Conservation (phyloP, 1,284 basidiomycete genomes). For the Ceratobasidium sp. region DNA sequence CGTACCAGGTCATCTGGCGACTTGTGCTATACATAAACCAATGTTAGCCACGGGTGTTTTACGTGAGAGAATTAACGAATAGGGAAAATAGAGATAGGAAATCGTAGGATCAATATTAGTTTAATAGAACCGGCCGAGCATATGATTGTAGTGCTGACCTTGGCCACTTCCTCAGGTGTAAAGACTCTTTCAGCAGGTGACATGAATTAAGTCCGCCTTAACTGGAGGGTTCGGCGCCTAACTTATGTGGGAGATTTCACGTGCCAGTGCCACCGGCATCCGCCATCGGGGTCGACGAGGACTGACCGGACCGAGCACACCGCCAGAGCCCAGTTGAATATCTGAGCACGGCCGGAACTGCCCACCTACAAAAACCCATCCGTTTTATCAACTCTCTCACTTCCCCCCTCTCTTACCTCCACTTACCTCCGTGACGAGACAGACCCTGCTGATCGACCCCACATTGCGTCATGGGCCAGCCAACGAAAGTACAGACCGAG, state of each 20-base stretch:
- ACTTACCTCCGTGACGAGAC: not conserved
- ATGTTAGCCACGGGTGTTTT: not conserved
- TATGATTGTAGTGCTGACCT: constrained; percentile 14
- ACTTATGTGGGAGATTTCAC: constrained; percentile 8
- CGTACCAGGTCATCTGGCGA: constrained; percentile 22
- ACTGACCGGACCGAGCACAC: constrained; percentile 21
- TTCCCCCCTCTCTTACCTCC: constrained; percentile 7
- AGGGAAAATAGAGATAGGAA: not conserved
- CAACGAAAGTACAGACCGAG: constrained; percentile 53
- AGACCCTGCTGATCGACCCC: constrained; percentile 13
- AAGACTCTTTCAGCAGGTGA: not conserved
- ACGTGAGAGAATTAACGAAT: constrained; percentile 13
- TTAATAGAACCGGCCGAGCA: not conserved
- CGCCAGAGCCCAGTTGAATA: not conserved
- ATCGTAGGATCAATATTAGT: not conserved
- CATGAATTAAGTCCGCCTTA: too few species aligned
- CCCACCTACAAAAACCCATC: constrained; percentile 26
- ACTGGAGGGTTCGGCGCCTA: not conserved
- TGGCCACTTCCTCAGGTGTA: constrained; percentile 33
- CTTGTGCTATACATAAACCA: constrained; percentile 14
- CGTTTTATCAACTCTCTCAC: not conserved
- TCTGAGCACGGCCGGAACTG: constrained; percentile 26
- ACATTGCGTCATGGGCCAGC: constrained; percentile 63
- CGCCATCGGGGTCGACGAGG: constrained; percentile 9
- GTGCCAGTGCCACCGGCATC: constrained; percentile 2